Percentiles rank a stretch among this genome's conserved stretches.
phyloP scores from a whole-genome alignment of 2,329 filamentous ascomycete genomes.

The Davidsoniella australis region DNA sequence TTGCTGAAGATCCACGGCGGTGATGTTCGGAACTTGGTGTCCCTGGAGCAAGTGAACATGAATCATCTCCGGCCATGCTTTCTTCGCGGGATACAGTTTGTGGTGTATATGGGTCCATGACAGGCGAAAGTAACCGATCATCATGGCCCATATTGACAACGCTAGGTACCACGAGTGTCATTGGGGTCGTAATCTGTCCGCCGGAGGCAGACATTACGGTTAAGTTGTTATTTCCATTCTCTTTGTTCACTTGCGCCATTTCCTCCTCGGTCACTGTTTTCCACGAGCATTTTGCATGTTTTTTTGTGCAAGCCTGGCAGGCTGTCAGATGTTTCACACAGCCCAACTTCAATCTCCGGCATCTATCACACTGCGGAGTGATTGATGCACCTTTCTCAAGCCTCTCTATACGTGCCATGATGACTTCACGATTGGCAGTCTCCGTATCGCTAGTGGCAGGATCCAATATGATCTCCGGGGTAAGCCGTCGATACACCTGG shows the following conservation, averaged over 20 bases:
- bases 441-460: slow-evolving; percentile 5
- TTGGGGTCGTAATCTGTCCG: slow-evolving; percentile 1
- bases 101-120: slow-evolving; percentile 10
- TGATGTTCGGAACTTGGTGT: slow-evolving; percentile 10
- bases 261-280: slow-evolving; percentile 65
- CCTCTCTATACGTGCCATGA: slow-evolving; percentile 60
- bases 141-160: slow-evolving; percentile 6
- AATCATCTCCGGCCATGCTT: slow-evolving; percentile 10
- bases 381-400: slow-evolving; percentile 58
- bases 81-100: slow-evolving; percentile 10
- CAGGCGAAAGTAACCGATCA: slow-evolving; percentile 8
- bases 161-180: slow-evolving; percentile 8
- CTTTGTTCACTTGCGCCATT: slow-evolving; percentile 15
- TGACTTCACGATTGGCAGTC: slow-evolving; percentile 30
- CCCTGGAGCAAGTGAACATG: slow-evolving; percentile 8
- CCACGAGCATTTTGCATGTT: slow-evolving; percentile 81
- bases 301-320: slow-evolving; percentile 75
- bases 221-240: not conserved
- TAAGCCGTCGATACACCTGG: slow-evolving; percentile 7
- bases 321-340: slow-evolving; percentile 77
- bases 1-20: slow-evolving; percentile 1
- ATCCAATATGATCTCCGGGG: slow-evolving; percentile 10
- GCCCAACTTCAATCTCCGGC: slow-evolving; percentile 60
- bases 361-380: slow-evolving; percentile 69
- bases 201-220: not conserved